A percentile compares a stretch with the other conserved stretches of the same genome.
phyloP scores from a whole-genome alignment of 1,284 basidiomycete genomes.

The Puccinia sorghi region DNA sequence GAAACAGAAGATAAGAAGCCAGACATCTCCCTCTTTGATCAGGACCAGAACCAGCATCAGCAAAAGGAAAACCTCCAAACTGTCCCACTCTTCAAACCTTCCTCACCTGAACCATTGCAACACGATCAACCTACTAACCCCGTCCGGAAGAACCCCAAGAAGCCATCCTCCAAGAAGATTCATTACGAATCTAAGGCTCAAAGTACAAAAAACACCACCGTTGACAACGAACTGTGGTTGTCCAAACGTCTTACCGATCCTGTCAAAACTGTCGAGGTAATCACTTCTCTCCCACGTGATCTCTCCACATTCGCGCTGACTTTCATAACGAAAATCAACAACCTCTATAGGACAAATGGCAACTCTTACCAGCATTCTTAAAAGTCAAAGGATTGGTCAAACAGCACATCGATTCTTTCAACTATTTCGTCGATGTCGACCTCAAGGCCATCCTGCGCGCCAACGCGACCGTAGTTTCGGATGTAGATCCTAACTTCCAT shows the following conservation, averaged over 20 bases:
- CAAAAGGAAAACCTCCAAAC: not conserved
- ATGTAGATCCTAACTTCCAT: slow-evolving; percentile 96
- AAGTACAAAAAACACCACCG: slow-evolving; percentile 4
- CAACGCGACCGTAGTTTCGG: slow-evolving; percentile 89
- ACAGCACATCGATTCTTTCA: slow-evolving; percentile 99
- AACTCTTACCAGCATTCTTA: slow-evolving; percentile 87
- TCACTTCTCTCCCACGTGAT: no score
- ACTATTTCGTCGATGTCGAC: slow-evolving; percentile 97
- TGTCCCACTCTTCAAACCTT: slow-evolving; percentile 18
- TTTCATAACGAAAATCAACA: not conserved
- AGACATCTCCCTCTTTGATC: slow-evolving; percentile 4
- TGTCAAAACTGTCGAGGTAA: slow-evolving; percentile 63
- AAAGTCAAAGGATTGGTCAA: slow-evolving; percentile 98
- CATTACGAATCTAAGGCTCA: not conserved
- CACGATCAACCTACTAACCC: not conserved
- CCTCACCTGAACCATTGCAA: not conserved
- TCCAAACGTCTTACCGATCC: slow-evolving; percentile 61
- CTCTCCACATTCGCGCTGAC: not conserved
- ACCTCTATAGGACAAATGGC: slow-evolving; percentile 86
- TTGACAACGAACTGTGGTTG: slow-evolving; percentile 58
- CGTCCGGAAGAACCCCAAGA: not conserved
- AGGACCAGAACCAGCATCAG: not conserved
- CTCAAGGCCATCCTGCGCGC: slow-evolving; percentile 91
- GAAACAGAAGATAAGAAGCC: slow-evolving; percentile 30
- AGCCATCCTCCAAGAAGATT: not conserved